Conservation (phyloP, 306 rosid species). For the Morella rubra region DNA sequence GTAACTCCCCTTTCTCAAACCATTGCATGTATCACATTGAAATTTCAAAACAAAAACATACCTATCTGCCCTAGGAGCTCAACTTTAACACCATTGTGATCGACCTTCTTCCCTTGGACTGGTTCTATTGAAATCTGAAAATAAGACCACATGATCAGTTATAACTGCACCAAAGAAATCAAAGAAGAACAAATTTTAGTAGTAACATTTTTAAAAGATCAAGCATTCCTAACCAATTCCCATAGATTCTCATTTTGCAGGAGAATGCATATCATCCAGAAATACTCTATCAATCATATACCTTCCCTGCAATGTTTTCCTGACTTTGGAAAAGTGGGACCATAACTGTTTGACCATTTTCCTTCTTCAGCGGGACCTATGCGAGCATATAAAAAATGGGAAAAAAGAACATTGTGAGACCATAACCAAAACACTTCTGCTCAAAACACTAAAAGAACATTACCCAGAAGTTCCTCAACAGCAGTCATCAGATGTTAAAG, state of each 20-base stretch:
- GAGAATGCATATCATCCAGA: constrained; percentile 7
- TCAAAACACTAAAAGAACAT: background rate
- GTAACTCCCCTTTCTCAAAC: background rate
- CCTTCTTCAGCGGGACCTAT: constrained; percentile 81
- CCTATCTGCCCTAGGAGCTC: constrained; percentile 99
- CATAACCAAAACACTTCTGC: background rate
- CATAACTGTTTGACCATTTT: constrained; percentile 78
- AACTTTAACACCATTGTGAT: constrained; percentile 93
- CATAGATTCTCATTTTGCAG: background rate
- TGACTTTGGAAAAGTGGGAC: constrained; percentile 97
- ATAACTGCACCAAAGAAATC: background rate
- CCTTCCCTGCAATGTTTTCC: constrained; percentile 97
- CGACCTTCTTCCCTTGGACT: constrained; percentile 91
- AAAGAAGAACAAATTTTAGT: background rate
- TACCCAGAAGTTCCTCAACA: background rate
- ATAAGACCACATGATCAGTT: constrained; percentile 20
- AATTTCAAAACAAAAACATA: constrained; percentile 33
- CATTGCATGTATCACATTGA: constrained; percentile 4
- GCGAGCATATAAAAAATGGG: constrained; percentile 5
- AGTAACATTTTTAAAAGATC: background rate
- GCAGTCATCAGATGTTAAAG: background rate
- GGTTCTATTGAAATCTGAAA: constrained; percentile 80
- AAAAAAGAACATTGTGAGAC: background rate
- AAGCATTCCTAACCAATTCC: background rate
- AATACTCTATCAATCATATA: constrained; percentile 30